Evolutionary conservation across 305 asterid genomes (phyloP), one percentile per base, ranked within the genome.

Genomic region (Andrographis paniculata): DNA sequence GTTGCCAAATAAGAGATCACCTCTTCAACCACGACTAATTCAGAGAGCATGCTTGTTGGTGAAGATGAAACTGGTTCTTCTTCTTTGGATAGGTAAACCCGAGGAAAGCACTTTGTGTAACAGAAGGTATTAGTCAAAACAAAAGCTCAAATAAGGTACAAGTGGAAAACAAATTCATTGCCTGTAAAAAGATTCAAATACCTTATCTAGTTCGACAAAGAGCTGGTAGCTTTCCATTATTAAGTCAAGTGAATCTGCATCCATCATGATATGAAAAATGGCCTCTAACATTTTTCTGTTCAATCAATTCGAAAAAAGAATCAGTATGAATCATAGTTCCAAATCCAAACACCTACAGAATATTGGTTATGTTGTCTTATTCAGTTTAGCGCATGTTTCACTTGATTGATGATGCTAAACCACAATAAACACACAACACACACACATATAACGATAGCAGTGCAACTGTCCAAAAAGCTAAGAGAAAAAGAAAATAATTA

Each of bases 211-310:
- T 48, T 79, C 94, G 40, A 55, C 41, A 18, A 89, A 84, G 50
- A 89, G 93, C 59, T 82, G 84, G 65, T 76, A 80, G 70, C 94
- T 89, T 61, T 62, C 85, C 53, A 76, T 57, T 27, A 77, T 55
- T 59, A 89, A 56, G 44, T 76, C 94, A 47, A 82, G 72, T 13
- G 95, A 78, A 53, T 72, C 78, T 21, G 68, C 95, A 52, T 80
- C 91, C 72, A 59, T 73, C 57, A 89, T 61, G 38, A 85, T 80
- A 61, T 66, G 73, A 50, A 82, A 79, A 30, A 89, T 65, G 17
- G 94, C 95, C 52, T 75, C 88, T 19, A 56, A 62, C 89, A 89
- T 79, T 63, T 72, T 74, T 23, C 95, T 84, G 77, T 55, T 35
- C 60, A 57, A 64, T 23, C 62, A 62, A 62, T 45, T 62, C 52